phyloP scores from a whole-genome alignment of 2,329 filamentous ascomycete genomes.

The Arthroderma sp. region DNA sequence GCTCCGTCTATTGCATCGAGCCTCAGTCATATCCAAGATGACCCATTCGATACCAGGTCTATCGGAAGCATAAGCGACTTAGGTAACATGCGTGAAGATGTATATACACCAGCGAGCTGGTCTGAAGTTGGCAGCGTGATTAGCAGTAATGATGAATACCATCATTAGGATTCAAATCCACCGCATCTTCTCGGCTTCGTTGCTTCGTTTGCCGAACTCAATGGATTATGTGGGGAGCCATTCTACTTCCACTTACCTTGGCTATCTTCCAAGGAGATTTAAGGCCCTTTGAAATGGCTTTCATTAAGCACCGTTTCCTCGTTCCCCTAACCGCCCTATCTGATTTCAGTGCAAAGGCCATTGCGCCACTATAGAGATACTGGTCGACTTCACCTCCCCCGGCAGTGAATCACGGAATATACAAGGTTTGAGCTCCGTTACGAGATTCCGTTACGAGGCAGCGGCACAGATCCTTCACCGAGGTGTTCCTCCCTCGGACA shows the following conservation, averaged over 20 bases:
- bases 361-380: too few relatives aligned
- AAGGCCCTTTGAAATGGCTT: background rate
- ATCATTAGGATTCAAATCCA: constrained; percentile 8
- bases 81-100: constrained; percentile 19
- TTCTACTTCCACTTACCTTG: background rate
- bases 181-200: background rate
- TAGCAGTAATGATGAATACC: constrained; percentile 25
- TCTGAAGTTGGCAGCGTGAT: constrained; percentile 33
- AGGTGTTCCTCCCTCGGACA: too few relatives aligned
- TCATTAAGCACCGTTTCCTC: too few relatives aligned
- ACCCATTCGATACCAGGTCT: constrained; percentile 17
- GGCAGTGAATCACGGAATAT: too few relatives aligned
- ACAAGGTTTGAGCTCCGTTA: too few relatives aligned
- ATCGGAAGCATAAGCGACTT: constrained; percentile 29
- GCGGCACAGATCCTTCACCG: too few relatives aligned
- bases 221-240: background rate
- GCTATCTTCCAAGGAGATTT: background rate
- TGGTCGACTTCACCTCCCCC: too few relatives aligned
- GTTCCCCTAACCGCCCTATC: too few relatives aligned
- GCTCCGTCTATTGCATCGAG: constrained; percentile 25
- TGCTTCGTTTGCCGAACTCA: background rate
- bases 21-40: constrained; percentile 24
- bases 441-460: too few relatives aligned
- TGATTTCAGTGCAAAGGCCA: too few relatives aligned
- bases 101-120: constrained; percentile 30